phyloP scores from a whole-genome alignment of 2,329 filamentous ascomycete genomes.

The Colletotrichum cordylinicola region DNA sequence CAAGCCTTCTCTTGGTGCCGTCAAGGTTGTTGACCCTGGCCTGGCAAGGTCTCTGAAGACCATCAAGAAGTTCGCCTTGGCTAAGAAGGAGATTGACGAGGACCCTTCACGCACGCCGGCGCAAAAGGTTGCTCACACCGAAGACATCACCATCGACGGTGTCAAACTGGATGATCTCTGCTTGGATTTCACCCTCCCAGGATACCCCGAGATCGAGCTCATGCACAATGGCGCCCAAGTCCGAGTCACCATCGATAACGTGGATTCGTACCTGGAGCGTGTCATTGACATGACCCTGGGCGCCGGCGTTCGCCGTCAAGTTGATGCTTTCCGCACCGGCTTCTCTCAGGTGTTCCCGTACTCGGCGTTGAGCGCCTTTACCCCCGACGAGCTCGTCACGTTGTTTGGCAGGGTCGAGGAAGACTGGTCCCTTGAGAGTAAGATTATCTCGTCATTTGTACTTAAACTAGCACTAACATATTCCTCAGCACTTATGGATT shows the following conservation, averaged over 20 bases:
- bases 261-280: slow-evolving; percentile 85
- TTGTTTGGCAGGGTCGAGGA: slow-evolving; percentile 92
- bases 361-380: slow-evolving; percentile 89
- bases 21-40: slow-evolving; percentile 87
- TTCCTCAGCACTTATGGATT: slow-evolving; percentile 86
- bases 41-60: slow-evolving; percentile 85
- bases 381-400: slow-evolving; percentile 91
- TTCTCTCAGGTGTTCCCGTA: slow-evolving; percentile 98
- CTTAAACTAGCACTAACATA: slow-evolving; percentile 23
- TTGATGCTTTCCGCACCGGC: slow-evolving; percentile 87
- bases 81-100: slow-evolving; percentile 83
- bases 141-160: slow-evolving; percentile 76
- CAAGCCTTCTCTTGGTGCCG: slow-evolving; percentile 83
- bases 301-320: slow-evolving; percentile 84
- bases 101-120: slow-evolving; percentile 68
- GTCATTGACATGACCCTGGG: slow-evolving; percentile 93
- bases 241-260: slow-evolving; percentile 86
- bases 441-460: slow-evolving; percentile 37
- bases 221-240: slow-evolving; percentile 75
- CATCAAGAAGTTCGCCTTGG: slow-evolving; percentile 84
- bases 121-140: slow-evolving; percentile 74
- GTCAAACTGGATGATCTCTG: slow-evolving; percentile 85
- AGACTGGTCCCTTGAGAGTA: slow-evolving; percentile 97
- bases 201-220: slow-evolving; percentile 87
- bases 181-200: slow-evolving; percentile 93